A percentile compares a stretch with the other conserved stretches of the same genome.
These are phyloP conservation scores for Porogramme epimiltina DNA, from an alignment of 1,284 basidiomycete genomes.

Conservation along the genomic window DNA sequence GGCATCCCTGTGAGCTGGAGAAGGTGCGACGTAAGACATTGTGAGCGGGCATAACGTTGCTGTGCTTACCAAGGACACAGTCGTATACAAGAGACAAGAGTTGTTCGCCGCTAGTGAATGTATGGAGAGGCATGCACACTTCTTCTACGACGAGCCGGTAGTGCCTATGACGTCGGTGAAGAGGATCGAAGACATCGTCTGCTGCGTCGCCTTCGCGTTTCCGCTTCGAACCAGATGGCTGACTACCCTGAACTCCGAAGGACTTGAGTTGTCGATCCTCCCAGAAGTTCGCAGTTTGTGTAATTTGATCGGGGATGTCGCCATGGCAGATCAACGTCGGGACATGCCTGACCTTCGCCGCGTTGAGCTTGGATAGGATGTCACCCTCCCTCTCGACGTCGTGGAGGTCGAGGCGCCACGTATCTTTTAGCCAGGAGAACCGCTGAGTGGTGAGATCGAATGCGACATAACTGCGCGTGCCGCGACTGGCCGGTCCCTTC, in stretches of 20 bases:
- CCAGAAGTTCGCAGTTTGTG: background rate
- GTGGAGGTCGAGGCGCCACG: constrained; percentile 11
- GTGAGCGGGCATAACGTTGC: background rate
- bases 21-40: background rate
- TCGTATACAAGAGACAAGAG: background rate
- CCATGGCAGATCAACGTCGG: constrained; percentile 16
- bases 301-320: constrained; percentile 10
- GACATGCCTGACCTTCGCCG: constrained; percentile 1
- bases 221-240: too few species aligned
- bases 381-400: constrained; percentile 12
- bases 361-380: constrained; percentile 3
- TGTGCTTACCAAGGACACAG: constrained; percentile 1
- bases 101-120: background rate
- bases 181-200: background rate
- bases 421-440: constrained; percentile 17
- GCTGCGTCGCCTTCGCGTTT: too few species aligned
- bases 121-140: background rate
- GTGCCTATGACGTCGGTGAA: constrained; percentile 2
- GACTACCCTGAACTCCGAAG: too few species aligned
- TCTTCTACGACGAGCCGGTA: constrained; percentile 10
- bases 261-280: too few species aligned
- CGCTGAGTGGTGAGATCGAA: background rate
- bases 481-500: constrained; percentile 3
- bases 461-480: constrained; percentile 15
- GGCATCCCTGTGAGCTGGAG: constrained; percentile 2